Percentiles rank a stretch among this genome's conserved stretches.
Evolutionary conservation across 225 moss, liverwort and hornwort species (phyloP).

Genomic region (Thuidium tamariscinum): DNA sequence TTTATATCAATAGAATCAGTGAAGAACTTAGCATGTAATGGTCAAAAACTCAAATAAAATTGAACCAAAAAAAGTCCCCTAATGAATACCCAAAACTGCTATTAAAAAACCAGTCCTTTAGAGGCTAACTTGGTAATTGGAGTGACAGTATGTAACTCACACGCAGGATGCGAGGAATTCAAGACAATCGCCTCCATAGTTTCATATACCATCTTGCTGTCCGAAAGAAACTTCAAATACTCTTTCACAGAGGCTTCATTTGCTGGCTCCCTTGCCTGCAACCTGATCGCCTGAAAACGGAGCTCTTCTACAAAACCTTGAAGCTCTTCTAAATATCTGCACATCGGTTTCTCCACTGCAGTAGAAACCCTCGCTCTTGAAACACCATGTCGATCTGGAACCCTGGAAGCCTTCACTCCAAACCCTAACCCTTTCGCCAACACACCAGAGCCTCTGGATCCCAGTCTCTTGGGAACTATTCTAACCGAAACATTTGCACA

Average conservation of each 20-base stretch:
- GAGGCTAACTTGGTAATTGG: neutral
- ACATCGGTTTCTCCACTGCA: slow-evolving; percentile 17
- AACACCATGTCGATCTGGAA: neutral
- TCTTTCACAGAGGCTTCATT: slow-evolving; percentile 37
- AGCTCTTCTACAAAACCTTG: slow-evolving; percentile 81
- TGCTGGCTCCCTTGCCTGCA: slow-evolving; percentile 53
- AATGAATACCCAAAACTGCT: neutral
- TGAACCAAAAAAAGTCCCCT: neutral
- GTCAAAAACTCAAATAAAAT: neutral
- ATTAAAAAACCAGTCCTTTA: neutral
- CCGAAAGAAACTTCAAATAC: slow-evolving; percentile 60
- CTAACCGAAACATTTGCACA: neutral
- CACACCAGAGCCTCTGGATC: neutral
- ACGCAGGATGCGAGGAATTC: slow-evolving; percentile 56
- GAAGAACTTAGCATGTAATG: too few species aligned
- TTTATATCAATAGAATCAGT: neutral
- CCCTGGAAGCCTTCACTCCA: neutral
- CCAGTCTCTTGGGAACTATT: neutral
- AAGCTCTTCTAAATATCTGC: slow-evolving; percentile 26
- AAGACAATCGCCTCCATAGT: slow-evolving; percentile 64
- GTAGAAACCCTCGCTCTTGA: slow-evolving; percentile 16
- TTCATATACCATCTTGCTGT: slow-evolving; percentile 67
- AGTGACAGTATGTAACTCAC: slow-evolving; percentile 26
- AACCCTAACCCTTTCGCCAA: slow-evolving; percentile 26
- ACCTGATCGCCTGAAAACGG: slow-evolving; percentile 72